Conservation (phyloP, 1,284 basidiomycete genomes). For the Fistulinella cinereoalba region DNA sequence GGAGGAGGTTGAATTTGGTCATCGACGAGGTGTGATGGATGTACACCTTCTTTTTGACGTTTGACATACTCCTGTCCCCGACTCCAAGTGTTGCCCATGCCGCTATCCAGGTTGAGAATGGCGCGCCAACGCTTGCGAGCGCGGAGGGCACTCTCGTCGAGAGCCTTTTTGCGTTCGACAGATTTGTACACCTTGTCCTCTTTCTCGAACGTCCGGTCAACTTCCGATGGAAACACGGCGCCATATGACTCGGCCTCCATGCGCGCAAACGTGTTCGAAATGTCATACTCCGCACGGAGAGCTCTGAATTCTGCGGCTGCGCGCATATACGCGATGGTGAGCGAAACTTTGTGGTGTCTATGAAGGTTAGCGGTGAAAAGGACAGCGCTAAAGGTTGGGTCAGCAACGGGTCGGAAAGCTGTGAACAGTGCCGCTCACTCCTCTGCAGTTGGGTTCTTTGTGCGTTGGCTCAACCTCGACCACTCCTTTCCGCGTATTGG, state of each 20-base stretch:
- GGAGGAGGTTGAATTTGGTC: slow-evolving; percentile 12
- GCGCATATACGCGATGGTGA: slow-evolving; percentile 78
- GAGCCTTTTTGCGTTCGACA: slow-evolving; percentile 52
- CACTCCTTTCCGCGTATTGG: slow-evolving; percentile 62
- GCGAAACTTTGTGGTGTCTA: slow-evolving; percentile 57
- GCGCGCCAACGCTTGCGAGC: slow-evolving; percentile 76
- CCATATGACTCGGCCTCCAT: slow-evolving; percentile 82
- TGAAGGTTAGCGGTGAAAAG: slow-evolving; percentile 81
- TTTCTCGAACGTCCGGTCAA: slow-evolving; percentile 57
- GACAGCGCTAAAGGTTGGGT: slow-evolving; percentile 62
- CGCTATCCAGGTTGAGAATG: slow-evolving; percentile 47
- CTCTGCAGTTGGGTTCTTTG: slow-evolving; percentile 82
- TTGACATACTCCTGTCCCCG: slow-evolving; percentile 66
- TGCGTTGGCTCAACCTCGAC: slow-evolving; percentile 76
- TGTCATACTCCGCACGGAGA: slow-evolving; percentile 81
- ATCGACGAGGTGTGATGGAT: slow-evolving; percentile 52
- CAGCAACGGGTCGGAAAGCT: slow-evolving; percentile 3
- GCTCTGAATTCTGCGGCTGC: slow-evolving; percentile 86
- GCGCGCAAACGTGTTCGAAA: slow-evolving; percentile 72
- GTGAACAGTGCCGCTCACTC: slow-evolving; percentile 62
- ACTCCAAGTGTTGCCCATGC: slow-evolving; percentile 53
- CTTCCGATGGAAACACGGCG: slow-evolving; percentile 64
- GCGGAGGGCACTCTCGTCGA: slow-evolving; percentile 57
- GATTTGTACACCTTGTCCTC: slow-evolving; percentile 62
- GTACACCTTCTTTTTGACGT: slow-evolving; percentile 66